A percentile compares a stretch with the other conserved stretches of the same genome.
Evolutionary conservation across 257 asterid species (phyloP).

Genomic region (Osmanthus fragrans): DNA sequence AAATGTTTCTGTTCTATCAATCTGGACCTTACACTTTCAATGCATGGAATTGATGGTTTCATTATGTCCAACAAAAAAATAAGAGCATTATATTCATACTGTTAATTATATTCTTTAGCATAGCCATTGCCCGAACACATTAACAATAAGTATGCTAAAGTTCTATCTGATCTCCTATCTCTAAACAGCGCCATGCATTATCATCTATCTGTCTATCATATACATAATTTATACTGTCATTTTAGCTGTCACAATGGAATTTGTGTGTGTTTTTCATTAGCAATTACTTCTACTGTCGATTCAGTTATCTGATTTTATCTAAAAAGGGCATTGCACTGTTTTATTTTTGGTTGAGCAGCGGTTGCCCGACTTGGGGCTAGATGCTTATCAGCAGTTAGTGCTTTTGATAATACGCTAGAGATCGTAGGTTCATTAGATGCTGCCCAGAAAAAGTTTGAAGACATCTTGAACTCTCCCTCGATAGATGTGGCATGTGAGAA

Average conservation of each 20-base stretch:
- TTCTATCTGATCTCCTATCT: not conserved
- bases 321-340: not conserved
- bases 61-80: too few species aligned
- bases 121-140: not conserved
- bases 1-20: not conserved
- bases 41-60: not conserved
- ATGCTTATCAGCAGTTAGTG: constrained; percentile 90
- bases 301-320: constrained; percentile 20
- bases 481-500: constrained; percentile 83
- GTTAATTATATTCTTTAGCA: not conserved
- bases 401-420: constrained; percentile 87
- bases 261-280: not conserved
- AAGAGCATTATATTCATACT: not conserved
- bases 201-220: not conserved
- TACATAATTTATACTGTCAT: not conserved
- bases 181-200: not conserved
- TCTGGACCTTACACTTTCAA: not conserved
- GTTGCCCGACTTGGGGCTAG: constrained; percentile 84
- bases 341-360: constrained; percentile 50
- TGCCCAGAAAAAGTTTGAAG: constrained; percentile 88
- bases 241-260: not conserved
- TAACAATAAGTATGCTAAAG: not conserved
- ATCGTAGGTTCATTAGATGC: constrained; percentile 77
- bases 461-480: constrained; percentile 77
- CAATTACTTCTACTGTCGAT: not conserved